These are phyloP conservation scores for Apiotrichum siamense DNA, from an alignment of 1,284 basidiomycete species.

Conservation along the genomic window DNA sequence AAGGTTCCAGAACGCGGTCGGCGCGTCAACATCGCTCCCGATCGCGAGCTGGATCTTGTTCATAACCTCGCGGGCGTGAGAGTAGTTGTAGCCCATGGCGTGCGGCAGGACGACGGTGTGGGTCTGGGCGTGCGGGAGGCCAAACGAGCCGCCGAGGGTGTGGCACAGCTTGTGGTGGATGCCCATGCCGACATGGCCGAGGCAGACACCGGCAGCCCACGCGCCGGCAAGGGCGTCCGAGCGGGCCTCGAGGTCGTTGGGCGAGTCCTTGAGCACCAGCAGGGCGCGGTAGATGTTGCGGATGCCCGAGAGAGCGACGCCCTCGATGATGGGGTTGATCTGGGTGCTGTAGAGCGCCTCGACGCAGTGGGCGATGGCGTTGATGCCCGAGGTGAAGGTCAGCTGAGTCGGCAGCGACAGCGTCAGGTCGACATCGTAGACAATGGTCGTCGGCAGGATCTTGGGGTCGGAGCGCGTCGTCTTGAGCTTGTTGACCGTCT, in stretches of 20 bases:
- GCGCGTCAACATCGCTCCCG: conserved; percentile 35
- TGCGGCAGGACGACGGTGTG: conserved; percentile 53
- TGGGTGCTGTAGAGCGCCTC: conserved; percentile 49
- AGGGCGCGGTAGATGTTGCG: conserved; percentile 44
- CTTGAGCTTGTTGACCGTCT: conserved; percentile 50
- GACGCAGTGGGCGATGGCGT: conserved; percentile 52
- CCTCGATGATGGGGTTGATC: conserved; percentile 49
- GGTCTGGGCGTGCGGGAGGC: conserved; percentile 51
- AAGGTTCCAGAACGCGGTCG: conserved; percentile 49
- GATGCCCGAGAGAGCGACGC: conserved; percentile 50
- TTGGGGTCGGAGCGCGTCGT: conserved; percentile 49
- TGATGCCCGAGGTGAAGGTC: conserved; percentile 50
- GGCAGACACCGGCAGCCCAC: conserved; percentile 49
- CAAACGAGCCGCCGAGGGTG: conserved; percentile 49
- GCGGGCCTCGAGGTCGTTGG: conserved; percentile 45
- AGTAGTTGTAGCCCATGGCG: conserved; percentile 50
- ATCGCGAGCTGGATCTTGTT: conserved; percentile 45
- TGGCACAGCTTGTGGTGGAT: conserved; percentile 53
- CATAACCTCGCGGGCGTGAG: conserved; percentile 44
- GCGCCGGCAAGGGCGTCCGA: conserved; percentile 50
- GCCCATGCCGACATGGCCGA: conserved; percentile 49
- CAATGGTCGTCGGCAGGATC: conserved; percentile 50
- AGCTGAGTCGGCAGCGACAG: conserved; percentile 48
- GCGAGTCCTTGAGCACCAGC: conserved; percentile 39
- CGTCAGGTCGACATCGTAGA: conserved; percentile 52